Conservation (phyloP, 352 stramenopile genomes). For the Globisporangium spiculum region DNA sequence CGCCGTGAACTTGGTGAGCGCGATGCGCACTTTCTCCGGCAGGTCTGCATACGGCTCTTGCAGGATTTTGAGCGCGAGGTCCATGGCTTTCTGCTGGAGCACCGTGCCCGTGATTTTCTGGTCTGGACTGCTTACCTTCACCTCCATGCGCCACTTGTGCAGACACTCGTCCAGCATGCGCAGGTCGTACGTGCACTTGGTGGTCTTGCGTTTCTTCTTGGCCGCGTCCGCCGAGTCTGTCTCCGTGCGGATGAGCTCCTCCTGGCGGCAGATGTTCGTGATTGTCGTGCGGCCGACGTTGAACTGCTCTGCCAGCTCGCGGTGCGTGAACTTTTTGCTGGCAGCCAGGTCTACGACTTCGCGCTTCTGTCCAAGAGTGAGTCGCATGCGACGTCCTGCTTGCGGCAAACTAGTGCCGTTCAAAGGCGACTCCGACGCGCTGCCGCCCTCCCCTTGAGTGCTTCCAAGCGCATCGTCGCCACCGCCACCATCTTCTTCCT, state of each 20-base stretch:
- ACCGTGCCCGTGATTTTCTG: slow-evolving; percentile 78
- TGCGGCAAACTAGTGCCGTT: slow-evolving; percentile 21
- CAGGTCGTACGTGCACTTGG: slow-evolving; percentile 82
- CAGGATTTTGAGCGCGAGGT: slow-evolving; percentile 73
- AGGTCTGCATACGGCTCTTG: slow-evolving; percentile 67
- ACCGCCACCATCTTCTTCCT: slow-evolving; percentile 2
- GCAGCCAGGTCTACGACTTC: slow-evolving; percentile 79
- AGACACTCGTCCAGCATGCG: slow-evolving; percentile 78
- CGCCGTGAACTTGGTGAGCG: slow-evolving; percentile 70
- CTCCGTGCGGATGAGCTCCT: slow-evolving; percentile 77
- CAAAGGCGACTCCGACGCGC: background rate
- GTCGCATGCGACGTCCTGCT: slow-evolving; percentile 51
- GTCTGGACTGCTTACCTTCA: slow-evolving; percentile 75
- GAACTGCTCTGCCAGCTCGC: slow-evolving; percentile 82
- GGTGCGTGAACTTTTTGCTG: slow-evolving; percentile 86
- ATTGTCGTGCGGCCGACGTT: slow-evolving; percentile 77
- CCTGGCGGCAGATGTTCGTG: slow-evolving; percentile 85
- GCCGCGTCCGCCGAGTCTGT: slow-evolving; percentile 82
- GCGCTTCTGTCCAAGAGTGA: slow-evolving; percentile 84
- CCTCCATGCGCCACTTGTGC: slow-evolving; percentile 87
- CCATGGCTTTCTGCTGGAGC: slow-evolving; percentile 83
- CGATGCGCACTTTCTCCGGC: slow-evolving; percentile 70
- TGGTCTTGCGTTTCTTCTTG: slow-evolving; percentile 87
- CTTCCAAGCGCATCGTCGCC: background rate
- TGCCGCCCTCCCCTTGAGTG: background rate